Conservation (phyloP, 2,329 filamentous ascomycete species). For the Trichoderma simmonsii region DNA sequence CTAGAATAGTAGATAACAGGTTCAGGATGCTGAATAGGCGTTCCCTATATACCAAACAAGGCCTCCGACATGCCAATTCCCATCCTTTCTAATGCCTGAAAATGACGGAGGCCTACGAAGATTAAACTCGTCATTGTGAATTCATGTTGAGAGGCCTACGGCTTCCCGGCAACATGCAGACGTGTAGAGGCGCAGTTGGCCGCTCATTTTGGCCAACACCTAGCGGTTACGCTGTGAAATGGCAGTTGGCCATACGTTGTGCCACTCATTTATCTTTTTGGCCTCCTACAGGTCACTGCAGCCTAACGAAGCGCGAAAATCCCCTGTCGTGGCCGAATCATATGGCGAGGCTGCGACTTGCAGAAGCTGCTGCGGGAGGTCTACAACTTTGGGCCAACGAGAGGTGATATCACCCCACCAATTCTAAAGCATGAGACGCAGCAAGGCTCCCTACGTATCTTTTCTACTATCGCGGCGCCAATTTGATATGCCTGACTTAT, state of each 20-base stretch:
- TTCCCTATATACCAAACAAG: not conserved
- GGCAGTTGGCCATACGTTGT: not conserved
- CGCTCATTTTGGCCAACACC: not conserved
- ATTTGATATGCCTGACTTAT: not conserved
- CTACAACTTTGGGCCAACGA: not conserved
- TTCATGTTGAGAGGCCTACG: not conserved
- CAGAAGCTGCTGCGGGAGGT: not conserved
- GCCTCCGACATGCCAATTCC: too few relatives aligned
- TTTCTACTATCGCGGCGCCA: not conserved
- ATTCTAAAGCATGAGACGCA: not conserved
- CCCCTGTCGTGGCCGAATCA: not conserved
- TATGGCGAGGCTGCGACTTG: constrained; percentile 3
- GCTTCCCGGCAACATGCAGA: not conserved
- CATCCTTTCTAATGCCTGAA: not conserved
- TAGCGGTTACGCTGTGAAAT: not conserved
- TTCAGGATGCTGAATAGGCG: not conserved
- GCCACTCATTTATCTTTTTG: not conserved
- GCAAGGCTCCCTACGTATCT: not conserved
- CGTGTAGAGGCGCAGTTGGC: not conserved
- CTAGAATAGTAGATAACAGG: not conserved
- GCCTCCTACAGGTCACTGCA: not conserved
- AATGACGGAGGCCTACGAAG: not conserved
- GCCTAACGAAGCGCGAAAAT: not conserved
- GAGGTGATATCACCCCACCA: not conserved
- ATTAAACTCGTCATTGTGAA: not conserved